phyloP scores from a whole-genome alignment of 2,329 filamentous ascomycete species.

The Paradendryphiella salina region DNA sequence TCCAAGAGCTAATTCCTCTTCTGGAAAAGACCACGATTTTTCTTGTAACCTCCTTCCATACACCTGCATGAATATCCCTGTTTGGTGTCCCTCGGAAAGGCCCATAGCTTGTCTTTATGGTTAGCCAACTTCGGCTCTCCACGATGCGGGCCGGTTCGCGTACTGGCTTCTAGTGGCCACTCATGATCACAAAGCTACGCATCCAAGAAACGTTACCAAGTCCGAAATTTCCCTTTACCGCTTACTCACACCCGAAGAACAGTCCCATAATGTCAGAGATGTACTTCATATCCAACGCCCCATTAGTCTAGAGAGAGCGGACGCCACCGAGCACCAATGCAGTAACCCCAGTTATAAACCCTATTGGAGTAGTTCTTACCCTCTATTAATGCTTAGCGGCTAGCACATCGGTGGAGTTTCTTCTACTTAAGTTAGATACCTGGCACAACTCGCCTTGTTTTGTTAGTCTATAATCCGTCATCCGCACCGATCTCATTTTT shows the following conservation, averaged over 20 bases:
- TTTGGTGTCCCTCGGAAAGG: not conserved
- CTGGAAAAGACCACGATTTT: no score
- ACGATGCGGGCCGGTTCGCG: slow-evolving; percentile 1
- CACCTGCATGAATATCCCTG: no score
- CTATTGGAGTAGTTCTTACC: no score
- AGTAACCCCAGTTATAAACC: not conserved
- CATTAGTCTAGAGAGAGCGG: not conserved
- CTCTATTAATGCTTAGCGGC: not conserved
- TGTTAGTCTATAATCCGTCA: no score
- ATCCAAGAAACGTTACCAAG: not conserved
- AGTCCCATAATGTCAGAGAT: not conserved
- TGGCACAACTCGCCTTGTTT: no score
- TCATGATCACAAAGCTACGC: not conserved
- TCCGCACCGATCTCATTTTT: no score
- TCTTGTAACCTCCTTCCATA: no score
- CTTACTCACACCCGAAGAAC: not conserved
- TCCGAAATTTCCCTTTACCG: not conserved
- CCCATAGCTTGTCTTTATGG: slow-evolving; percentile 25
- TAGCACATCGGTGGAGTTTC: no score
- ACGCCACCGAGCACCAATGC: not conserved
- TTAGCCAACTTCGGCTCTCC: slow-evolving; percentile 14
- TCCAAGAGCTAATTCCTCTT: no score
- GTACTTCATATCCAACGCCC: no score
- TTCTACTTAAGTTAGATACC: no score
- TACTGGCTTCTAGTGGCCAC: not conserved